These are phyloP conservation scores for Sporothrix dimorphospora DNA, from an alignment of 2,329 filamentous ascomycete genomes.

Conservation along the genomic window DNA sequence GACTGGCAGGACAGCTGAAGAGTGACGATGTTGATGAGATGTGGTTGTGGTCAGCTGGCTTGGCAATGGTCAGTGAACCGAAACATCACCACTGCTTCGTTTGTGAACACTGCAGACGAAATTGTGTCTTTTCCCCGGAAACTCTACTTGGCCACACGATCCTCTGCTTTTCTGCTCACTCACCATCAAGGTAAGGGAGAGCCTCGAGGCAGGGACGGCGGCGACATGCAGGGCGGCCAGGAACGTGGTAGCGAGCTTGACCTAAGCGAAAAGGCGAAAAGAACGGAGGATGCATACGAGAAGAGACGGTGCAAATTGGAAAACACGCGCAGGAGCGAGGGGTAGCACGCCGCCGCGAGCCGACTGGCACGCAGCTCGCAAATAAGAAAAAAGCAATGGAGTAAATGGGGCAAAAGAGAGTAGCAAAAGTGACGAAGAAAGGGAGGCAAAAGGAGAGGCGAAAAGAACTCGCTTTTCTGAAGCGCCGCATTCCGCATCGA, in stretches of 20 bases:
- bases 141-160: neutral
- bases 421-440: neutral
- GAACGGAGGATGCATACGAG: neutral
- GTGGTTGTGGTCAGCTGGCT: neutral
- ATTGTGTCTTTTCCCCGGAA: neutral
- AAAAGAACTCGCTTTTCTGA: neutral
- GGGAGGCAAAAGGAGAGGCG: neutral
- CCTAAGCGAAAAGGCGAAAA: neutral
- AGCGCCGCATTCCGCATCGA: neutral
- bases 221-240: conserved; percentile 5
- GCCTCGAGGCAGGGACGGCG: neutral
- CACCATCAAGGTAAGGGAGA: neutral
- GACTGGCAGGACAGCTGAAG: neutral
- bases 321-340: conserved; percentile 1
- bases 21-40: neutral
- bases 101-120: too few species aligned
- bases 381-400: neutral
- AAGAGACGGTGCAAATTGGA: neutral
- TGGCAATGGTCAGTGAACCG: too few species aligned
- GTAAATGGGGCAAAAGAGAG: neutral
- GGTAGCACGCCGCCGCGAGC: conserved; percentile 8
- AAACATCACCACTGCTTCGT: too few species aligned
- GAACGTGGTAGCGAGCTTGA: conserved; percentile 2
- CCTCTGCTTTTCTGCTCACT: neutral
- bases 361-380: conserved; percentile 12